Percentiles rank a stretch among this genome's conserved stretches.
Evolutionary conservation across 169 alveolate species (phyloP).

Genomic region (Plasmodium billcollinsi): DNA sequence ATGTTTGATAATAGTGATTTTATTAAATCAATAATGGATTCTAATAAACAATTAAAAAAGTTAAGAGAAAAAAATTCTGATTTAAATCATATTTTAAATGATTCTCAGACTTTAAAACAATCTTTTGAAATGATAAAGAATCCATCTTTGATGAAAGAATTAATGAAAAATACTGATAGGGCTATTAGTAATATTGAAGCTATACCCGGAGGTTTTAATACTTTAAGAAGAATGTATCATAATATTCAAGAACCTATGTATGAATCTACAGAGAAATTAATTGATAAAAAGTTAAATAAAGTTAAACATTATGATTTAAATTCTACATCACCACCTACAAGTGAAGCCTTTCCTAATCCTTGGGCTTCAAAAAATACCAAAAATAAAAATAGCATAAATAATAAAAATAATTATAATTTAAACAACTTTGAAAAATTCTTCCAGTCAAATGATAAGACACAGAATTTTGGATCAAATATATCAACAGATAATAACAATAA

Average conservation of each 20-base stretch:
- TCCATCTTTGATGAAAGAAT: constrained; percentile 86
- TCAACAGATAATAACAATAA: constrained; percentile 3
- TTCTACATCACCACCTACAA: constrained; percentile 74
- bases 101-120: constrained; percentile 83
- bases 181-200: constrained; percentile 88
- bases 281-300: constrained; percentile 46
- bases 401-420: constrained; percentile 3
- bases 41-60: constrained; percentile 67
- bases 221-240: constrained; percentile 85
- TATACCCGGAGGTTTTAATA: constrained; percentile 87
- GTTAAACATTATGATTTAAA: constrained; percentile 65
- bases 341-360: constrained; percentile 76
- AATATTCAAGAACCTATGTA: constrained; percentile 86
- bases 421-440: constrained; percentile 26
- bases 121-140: constrained; percentile 84
- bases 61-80: constrained; percentile 77
- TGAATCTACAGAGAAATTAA: constrained; percentile 34
- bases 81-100: constrained; percentile 81
- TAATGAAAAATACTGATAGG: constrained; percentile 86
- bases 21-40: constrained; percentile 72
- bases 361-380: constrained; percentile 66
- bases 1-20: constrained; percentile 75
- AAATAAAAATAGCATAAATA: constrained; percentile 7
- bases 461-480: background rate
- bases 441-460: constrained; percentile 25